Conservation (phyloP, 192 early-diverging fungal species). For the Mortierella hygrophila region DNA sequence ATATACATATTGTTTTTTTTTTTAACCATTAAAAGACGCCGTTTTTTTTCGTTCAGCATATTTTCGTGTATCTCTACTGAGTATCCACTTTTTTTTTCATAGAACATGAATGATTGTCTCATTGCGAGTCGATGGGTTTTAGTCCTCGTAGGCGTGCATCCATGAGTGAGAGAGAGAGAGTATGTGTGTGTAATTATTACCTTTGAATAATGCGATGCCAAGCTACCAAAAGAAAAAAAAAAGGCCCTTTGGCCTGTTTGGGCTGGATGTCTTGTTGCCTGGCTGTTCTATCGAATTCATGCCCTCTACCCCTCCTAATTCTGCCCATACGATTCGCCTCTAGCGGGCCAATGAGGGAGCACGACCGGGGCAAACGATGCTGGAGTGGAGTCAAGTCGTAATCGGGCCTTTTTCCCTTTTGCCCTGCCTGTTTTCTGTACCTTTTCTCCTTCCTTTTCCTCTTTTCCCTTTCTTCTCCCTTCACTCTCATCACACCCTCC, state of each 20-base stretch:
- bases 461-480: slow-evolving; percentile 3
- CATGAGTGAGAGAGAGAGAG: too few relatives aligned
- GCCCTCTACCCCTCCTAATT: too few relatives aligned
- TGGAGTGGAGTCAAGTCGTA: too few relatives aligned
- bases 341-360: not conserved
- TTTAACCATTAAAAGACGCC: slow-evolving; percentile 1
- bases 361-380: not conserved
- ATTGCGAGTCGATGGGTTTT: too few relatives aligned
- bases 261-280: not conserved
- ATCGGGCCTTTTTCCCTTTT: not conserved
- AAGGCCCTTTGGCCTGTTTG: slow-evolving; percentile 3
- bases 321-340: not conserved
- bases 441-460: not conserved
- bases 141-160: too few relatives aligned
- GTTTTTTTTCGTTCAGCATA: not conserved
- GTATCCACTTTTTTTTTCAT: not conserved
- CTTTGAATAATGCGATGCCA: too few relatives aligned
- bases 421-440: not conserved
- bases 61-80: not conserved
- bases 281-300: not conserved
- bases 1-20: not conserved
- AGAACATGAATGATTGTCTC: too few relatives aligned
- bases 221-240: too few relatives aligned
- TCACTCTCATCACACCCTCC: not conserved
- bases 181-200: too few relatives aligned